A percentile compares a stretch with the other conserved stretches of the same genome.
These are phyloP conservation scores for Arabidopsis suecica DNA, from an alignment of 345 rosid species.

Conservation along the genomic window DNA sequence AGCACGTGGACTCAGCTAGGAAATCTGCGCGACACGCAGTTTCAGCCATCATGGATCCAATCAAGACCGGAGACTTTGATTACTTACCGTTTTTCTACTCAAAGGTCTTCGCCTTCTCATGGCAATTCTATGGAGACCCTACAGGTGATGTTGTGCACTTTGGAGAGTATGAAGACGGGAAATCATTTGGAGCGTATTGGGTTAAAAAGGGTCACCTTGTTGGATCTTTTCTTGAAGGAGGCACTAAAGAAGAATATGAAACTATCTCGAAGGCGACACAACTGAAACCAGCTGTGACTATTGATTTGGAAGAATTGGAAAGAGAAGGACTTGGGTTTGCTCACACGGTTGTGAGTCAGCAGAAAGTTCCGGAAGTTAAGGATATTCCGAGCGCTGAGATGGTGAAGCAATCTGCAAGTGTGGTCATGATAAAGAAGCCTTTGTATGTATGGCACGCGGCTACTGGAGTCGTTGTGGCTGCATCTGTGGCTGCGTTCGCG, in stretches of 20 bases:
- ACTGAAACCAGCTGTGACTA: constrained; percentile 57
- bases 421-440: constrained; percentile 57
- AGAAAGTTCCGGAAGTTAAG: constrained; percentile 39
- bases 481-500: constrained; percentile 84
- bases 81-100: constrained; percentile 97
- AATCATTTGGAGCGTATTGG: constrained; percentile 88
- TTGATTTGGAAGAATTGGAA: constrained; percentile 65
- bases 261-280: constrained; percentile 76
- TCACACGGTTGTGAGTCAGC: constrained; percentile 53
- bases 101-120: constrained; percentile 78
- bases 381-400: constrained; percentile 32
- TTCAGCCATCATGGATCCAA: constrained; percentile 77
- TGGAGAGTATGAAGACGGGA: constrained; percentile 74
- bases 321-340: constrained; percentile 73
- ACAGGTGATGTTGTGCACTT: constrained; percentile 83
- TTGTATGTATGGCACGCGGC: constrained; percentile 70
- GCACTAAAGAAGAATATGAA: constrained; percentile 88
- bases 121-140: constrained; percentile 96
- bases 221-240: constrained; percentile 96
- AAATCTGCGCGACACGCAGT: constrained; percentile 85
- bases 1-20: constrained; percentile 92
- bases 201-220: constrained; percentile 75
- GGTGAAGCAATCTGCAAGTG: constrained; percentile 40
- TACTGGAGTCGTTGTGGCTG: constrained; percentile 76
- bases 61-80: constrained; percentile 69